phyloP scores from a whole-genome alignment of 768 basidiomycete genomes.

The Sarcomyxa edulis region DNA sequence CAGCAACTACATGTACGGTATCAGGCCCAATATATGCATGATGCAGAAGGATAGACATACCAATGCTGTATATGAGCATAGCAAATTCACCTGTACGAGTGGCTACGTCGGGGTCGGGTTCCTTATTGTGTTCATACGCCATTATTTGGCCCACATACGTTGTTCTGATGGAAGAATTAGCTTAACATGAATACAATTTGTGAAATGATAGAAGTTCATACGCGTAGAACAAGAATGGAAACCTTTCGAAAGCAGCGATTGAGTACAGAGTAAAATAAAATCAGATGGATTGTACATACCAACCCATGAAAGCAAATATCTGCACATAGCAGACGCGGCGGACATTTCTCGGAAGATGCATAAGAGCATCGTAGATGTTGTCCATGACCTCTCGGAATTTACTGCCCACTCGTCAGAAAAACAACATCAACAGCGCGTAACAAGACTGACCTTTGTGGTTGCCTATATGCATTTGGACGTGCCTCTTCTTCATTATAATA shows the following conservation, averaged over 20 bases:
- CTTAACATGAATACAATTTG: background rate
- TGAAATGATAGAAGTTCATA: slow-evolving; percentile 25
- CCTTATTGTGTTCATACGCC: slow-evolving; percentile 68
- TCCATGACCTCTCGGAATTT: slow-evolving; percentile 67
- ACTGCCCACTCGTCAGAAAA: slow-evolving; percentile 23
- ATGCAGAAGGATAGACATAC: slow-evolving; percentile 33
- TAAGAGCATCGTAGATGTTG: slow-evolving; percentile 71
- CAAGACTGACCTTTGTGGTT: slow-evolving; percentile 31
- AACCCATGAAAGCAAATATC: slow-evolving; percentile 95
- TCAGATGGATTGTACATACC: slow-evolving; percentile 39
- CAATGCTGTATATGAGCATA: slow-evolving; percentile 85
- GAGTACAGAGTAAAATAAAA: slow-evolving; percentile 3
- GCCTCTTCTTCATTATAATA: slow-evolving; percentile 78
- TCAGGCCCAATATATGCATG: slow-evolving; percentile 7
- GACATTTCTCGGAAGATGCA: slow-evolving; percentile 77
- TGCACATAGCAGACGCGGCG: slow-evolving; percentile 90
- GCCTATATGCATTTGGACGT: slow-evolving; percentile 37
- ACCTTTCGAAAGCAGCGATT: slow-evolving; percentile 44
- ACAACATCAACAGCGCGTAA: background rate
- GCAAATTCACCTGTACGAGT: slow-evolving; percentile 85
- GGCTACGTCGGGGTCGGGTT: slow-evolving; percentile 80
- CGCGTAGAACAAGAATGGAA: slow-evolving; percentile 94
- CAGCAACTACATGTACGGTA: slow-evolving; percentile 60
- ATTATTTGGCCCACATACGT: slow-evolving; percentile 94
- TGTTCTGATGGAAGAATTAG: slow-evolving; percentile 46